Evolutionary conservation across 2,329 filamentous ascomycete species (phyloP).

Genomic region (Diaporthe vexans): DNA sequence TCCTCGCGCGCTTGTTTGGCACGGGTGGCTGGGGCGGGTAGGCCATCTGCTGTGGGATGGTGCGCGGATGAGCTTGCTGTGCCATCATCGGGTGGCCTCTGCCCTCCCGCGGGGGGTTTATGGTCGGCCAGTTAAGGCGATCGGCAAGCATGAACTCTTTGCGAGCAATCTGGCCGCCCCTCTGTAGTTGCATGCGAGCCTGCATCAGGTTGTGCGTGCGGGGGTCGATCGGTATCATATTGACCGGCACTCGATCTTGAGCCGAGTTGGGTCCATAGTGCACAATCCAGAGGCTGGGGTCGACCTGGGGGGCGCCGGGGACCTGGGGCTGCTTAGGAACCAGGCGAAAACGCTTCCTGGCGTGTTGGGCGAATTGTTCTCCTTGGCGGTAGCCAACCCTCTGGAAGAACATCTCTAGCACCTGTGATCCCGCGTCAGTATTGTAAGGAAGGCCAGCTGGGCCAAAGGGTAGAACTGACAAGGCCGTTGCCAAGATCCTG

Average conservation of each 20-base stretch:
- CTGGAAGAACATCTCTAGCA: constrained; percentile 89
- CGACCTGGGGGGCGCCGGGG: constrained; percentile 77
- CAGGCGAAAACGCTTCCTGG: constrained; percentile 88
- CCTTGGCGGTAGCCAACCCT: constrained; percentile 84
- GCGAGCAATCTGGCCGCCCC: constrained; percentile 84
- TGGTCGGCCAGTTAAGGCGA: constrained; percentile 88
- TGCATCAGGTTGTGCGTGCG: constrained; percentile 73
- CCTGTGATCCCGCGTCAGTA: constrained; percentile 62
- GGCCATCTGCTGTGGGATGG: constrained; percentile 72
- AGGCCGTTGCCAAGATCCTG: constrained; percentile 77
- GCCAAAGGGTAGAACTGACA: constrained; percentile 56
- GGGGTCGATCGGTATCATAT: constrained; percentile 74
- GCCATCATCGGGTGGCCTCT: constrained; percentile 66
- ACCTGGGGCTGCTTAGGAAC: constrained; percentile 78
- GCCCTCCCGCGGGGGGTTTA: constrained; percentile 75
- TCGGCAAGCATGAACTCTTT: constrained; percentile 97
- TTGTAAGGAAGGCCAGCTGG: not conserved
- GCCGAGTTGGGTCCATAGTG: constrained; percentile 87
- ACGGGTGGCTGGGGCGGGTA: constrained; percentile 69
- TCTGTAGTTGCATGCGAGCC: constrained; percentile 75
- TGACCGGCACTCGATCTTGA: constrained; percentile 78
- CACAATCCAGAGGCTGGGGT: constrained; percentile 89
- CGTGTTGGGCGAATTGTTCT: constrained; percentile 82
- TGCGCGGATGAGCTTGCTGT: constrained; percentile 58
- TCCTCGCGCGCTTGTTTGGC: constrained; percentile 68